Evolutionary conservation across 805 yeast genomes (phyloP).

Genomic region (Limtongia smithiae): DNA sequence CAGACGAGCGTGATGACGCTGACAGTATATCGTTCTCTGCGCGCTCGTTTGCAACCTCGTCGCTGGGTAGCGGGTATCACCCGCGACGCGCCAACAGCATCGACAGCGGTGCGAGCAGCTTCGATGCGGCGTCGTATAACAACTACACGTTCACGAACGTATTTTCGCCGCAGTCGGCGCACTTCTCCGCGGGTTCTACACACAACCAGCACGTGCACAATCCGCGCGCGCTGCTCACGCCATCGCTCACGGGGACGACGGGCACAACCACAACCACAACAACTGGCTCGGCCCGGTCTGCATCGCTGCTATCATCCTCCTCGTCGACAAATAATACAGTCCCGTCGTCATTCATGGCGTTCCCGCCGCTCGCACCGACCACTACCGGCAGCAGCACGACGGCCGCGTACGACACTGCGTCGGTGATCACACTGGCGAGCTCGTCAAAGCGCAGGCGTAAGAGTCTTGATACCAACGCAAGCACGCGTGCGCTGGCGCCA

Average conservation of each 20-base stretch:
- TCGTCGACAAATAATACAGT: constrained; percentile 24
- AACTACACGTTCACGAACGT: neutral
- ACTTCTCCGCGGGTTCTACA: neutral
- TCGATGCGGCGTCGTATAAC: neutral
- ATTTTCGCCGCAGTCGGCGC: neutral
- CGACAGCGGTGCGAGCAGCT: neutral
- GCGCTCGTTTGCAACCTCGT: neutral
- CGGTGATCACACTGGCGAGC: constrained; percentile 25
- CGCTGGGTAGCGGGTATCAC: neutral
- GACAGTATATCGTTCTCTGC: neutral
- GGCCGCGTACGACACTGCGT: constrained; percentile 22
- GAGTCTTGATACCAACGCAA: constrained; percentile 27
- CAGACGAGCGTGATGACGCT: neutral
- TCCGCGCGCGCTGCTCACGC: neutral
- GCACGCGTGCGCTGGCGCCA: constrained; percentile 29
- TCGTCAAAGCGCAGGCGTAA: constrained; percentile 28
- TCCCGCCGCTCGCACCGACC: constrained; percentile 10
- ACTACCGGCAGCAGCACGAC: neutral
- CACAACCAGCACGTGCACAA: neutral
- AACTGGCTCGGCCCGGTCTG: constrained; percentile 12
- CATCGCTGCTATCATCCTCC: constrained; percentile 18
- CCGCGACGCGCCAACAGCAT: neutral
- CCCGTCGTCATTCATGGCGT: constrained; percentile 21
- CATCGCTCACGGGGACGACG: neutral
- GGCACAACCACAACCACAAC: constrained; percentile 9